phyloP scores from a whole-genome alignment of 192 early-diverging fungal species.

The Geosiphon pyriformis region DNA sequence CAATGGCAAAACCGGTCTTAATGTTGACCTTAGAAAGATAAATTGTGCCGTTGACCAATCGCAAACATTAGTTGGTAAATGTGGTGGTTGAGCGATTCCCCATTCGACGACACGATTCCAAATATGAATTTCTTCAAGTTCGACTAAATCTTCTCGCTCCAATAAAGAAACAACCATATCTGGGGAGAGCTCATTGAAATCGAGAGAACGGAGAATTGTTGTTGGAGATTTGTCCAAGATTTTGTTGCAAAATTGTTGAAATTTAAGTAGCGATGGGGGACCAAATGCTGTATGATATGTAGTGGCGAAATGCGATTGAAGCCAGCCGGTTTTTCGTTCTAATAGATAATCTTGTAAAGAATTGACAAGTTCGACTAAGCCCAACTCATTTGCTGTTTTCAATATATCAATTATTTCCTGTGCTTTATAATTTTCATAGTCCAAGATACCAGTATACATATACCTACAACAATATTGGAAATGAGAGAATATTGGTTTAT shows the following conservation, averaged over 20 bases:
- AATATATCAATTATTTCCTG: slow-evolving; percentile 1
- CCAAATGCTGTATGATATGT: slow-evolving; percentile 2
- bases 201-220: neutral
- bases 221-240: neutral
- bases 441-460: slow-evolving; percentile 6
- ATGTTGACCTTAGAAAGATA: neutral
- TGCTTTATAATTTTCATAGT: neutral
- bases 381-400: slow-evolving; percentile 8
- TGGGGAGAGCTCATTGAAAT: slow-evolving; percentile 3
- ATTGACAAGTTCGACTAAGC: slow-evolving; percentile 2
- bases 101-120: slow-evolving; percentile 17
- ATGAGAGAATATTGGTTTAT: neutral
- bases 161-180: slow-evolving; percentile 4
- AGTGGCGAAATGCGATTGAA: neutral
- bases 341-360: slow-evolving; percentile 9
- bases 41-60: slow-evolving; percentile 5
- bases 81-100: slow-evolving; percentile 9
- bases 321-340: neutral
- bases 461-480: slow-evolving; percentile 2
- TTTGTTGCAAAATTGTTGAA: slow-evolving; percentile 18
- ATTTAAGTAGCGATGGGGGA: neutral
- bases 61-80: slow-evolving; percentile 6
- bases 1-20: slow-evolving; percentile 1
- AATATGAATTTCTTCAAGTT: slow-evolving; percentile 22
- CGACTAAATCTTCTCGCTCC: neutral